Evolutionary conservation across 1,284 basidiomycete genomes (phyloP), one percentile per base, ranked within the genome.

Genomic region (Tilletia indica): DNA sequence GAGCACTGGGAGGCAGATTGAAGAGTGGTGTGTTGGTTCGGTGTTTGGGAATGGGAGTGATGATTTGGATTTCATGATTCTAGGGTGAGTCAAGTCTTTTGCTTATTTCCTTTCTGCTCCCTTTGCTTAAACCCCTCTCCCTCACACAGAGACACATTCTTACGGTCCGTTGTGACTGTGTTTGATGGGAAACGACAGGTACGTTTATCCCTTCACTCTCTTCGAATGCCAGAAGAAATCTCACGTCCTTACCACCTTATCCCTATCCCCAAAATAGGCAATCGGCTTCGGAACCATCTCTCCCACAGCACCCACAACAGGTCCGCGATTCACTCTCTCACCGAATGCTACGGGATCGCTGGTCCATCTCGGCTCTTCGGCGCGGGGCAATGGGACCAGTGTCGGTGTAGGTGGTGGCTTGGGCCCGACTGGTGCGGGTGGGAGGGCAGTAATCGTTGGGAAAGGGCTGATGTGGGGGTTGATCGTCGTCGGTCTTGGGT

Each of bases 161-260:
- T 64, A 9, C 61, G 61, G 31, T 64, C 61, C 9, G 31, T 64
- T 36, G 19, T 38, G 31, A 42, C 61, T 36, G 34, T 64, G 16
- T 64, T 64, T 5, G 61, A 64, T 42, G 38, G 36, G 34, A 38
- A 38, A 16, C 61, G 61, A 64, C 61, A 38, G 61, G 61, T 64
- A 21, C 19, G 61, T 64, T 11, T 16, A n/a, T 8, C 51, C 19
- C 16, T 6, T 8, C 16, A n/a, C n/a, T 19, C 19, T 25, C 25
- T 31, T 31, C 25, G 25, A 31, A 31, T 31, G 25, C 25, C 25
- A 31, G 25, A 31, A 31, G 25, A 31, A 2, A 54, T 54, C 2
- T 19, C 16, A 54, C 12, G 1, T 54, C 21, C 51, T 54, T 5
- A 16, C 51, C 16, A 9, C 51, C 51, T 25, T 54, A 4, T 19